Evolutionary conservation across 768 basidiomycete species (phyloP).

Genomic region (Pleurotus platypus): DNA sequence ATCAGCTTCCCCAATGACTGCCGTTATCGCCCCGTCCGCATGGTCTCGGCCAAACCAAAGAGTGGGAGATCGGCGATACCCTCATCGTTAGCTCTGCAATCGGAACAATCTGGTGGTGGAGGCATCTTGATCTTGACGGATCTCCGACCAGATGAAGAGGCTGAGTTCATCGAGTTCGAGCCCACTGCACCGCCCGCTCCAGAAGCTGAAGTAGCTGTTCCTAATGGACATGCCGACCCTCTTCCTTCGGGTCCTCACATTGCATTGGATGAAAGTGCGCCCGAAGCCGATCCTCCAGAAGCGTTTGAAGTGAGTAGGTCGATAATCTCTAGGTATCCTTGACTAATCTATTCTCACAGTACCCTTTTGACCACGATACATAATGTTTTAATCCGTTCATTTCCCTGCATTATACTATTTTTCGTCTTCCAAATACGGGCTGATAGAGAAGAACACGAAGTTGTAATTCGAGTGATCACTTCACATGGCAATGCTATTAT

Average conservation of each 20-base stretch:
- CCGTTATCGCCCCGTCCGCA: slow-evolving; percentile 87
- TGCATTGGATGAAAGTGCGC: slow-evolving; percentile 63
- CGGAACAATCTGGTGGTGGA: slow-evolving; percentile 74
- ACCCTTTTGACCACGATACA: slow-evolving; percentile 70
- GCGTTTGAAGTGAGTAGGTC: slow-evolving; percentile 73
- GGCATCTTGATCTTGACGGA: slow-evolving; percentile 87
- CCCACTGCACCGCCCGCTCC: slow-evolving; percentile 27
- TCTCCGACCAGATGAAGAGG: slow-evolving; percentile 62
- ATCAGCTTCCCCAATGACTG: slow-evolving; percentile 77
- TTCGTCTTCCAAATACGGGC: neutral
- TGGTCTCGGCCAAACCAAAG: slow-evolving; percentile 54
- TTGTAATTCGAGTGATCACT: neutral
- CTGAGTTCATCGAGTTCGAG: slow-evolving; percentile 68
- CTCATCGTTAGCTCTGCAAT: slow-evolving; percentile 28
- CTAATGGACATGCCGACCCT: slow-evolving; percentile 26
- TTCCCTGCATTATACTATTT: slow-evolving; percentile 6
- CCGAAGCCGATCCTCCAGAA: slow-evolving; percentile 74
- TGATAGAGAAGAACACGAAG: too few relatives aligned
- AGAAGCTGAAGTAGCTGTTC: slow-evolving; percentile 19
- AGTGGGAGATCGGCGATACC: slow-evolving; percentile 28
- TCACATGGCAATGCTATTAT: neutral
- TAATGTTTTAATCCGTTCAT: slow-evolving; percentile 22
- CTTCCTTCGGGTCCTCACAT: slow-evolving; percentile 51
- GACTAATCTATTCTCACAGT: slow-evolving; percentile 40
- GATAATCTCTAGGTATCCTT: slow-evolving; percentile 4